Evolutionary conservation across 192 early-diverging fungal genomes (phyloP).

Genomic region (Coemansia sp.): DNA sequence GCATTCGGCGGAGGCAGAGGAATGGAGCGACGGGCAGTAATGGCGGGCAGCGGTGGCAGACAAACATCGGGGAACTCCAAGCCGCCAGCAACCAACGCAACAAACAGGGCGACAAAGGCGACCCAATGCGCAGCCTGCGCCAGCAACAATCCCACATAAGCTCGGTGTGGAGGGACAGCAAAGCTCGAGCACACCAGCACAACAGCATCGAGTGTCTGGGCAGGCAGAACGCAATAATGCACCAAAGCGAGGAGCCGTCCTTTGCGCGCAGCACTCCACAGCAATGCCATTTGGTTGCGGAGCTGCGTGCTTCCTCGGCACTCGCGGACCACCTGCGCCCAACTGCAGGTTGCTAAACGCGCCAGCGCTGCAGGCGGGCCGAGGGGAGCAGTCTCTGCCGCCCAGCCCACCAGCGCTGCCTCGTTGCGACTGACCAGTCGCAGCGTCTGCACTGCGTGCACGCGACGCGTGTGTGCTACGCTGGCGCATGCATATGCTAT

Average conservation of each 20-base stretch:
- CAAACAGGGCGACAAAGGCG: slow-evolving; percentile 29
- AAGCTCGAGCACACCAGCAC: slow-evolving; percentile 20
- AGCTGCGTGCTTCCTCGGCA: background rate
- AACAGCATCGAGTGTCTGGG: slow-evolving; percentile 26
- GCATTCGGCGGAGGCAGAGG: slow-evolving; percentile 32
- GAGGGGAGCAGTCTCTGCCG: too few relatives aligned
- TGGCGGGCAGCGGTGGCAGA: slow-evolving; percentile 40
- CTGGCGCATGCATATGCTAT: slow-evolving; percentile 33
- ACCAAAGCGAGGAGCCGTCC: slow-evolving; percentile 26
- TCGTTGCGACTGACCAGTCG: slow-evolving; percentile 43
- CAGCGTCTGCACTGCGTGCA: slow-evolving; percentile 35
- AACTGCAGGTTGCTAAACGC: slow-evolving; percentile 2
- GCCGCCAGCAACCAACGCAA: slow-evolving; percentile 10
- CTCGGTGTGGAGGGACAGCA: slow-evolving; percentile 37
- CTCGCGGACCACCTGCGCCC: slow-evolving; percentile 9
- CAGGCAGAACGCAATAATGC: slow-evolving; percentile 14
- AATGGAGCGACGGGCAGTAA: slow-evolving; percentile 29
- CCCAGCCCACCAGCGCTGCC: slow-evolving; percentile 14
- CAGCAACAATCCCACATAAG: slow-evolving; percentile 40
- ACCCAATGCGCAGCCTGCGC: slow-evolving; percentile 43
- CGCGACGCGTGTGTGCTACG: slow-evolving; percentile 29
- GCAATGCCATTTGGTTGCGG: slow-evolving; percentile 15
- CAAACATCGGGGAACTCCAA: slow-evolving; percentile 24
- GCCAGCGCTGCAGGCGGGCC: slow-evolving; percentile 6
- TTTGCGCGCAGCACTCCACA: slow-evolving; percentile 45